Evolutionary conservation across 2,329 filamentous ascomycete genomes (phyloP).

Genomic region (Fusarium drepaniforme): DNA sequence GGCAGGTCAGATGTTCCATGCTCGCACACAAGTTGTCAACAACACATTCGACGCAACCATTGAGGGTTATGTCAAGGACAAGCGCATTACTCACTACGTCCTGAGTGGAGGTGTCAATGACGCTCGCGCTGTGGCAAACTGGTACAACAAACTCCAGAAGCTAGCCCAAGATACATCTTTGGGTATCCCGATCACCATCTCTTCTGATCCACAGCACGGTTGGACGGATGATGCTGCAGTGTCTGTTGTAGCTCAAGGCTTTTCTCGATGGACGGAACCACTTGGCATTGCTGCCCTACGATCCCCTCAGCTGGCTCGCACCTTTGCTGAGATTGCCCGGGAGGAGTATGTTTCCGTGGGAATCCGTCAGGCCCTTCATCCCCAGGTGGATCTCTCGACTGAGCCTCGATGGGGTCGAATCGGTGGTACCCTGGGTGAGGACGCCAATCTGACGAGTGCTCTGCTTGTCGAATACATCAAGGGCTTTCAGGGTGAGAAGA

Average conservation of each 20-base stretch:
- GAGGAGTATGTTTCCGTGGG: constrained; percentile 59
- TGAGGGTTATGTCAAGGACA: constrained; percentile 27
- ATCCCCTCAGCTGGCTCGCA: constrained; percentile 55
- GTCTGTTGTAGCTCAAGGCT: constrained; percentile 48
- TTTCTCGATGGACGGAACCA: constrained; percentile 65
- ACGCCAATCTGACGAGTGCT: constrained; percentile 55
- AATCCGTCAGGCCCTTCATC: constrained; percentile 60
- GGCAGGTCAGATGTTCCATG: constrained; percentile 61
- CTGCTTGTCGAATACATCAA: constrained; percentile 59
- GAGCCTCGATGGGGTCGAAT: constrained; percentile 65
- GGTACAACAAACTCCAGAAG: constrained; percentile 57
- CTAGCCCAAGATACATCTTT: constrained; percentile 58
- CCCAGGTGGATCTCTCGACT: constrained; percentile 63
- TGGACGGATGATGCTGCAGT: constrained; percentile 53
- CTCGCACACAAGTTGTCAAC: constrained; percentile 24
- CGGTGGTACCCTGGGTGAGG: constrained; percentile 60
- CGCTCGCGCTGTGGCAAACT: constrained; percentile 50
- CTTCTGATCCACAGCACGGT: constrained; percentile 60
- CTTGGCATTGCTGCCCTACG: constrained; percentile 63
- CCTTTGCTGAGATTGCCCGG: constrained; percentile 62
- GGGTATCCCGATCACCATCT: constrained; percentile 62
- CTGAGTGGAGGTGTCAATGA: constrained; percentile 57
- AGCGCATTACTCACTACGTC: constrained; percentile 58
- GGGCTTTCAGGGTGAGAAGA: constrained; percentile 59
- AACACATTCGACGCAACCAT: constrained; percentile 34